These are phyloP conservation scores for Solanum medicagineum DNA, from an alignment of 257 asterid genomes.

Conservation along the genomic window DNA sequence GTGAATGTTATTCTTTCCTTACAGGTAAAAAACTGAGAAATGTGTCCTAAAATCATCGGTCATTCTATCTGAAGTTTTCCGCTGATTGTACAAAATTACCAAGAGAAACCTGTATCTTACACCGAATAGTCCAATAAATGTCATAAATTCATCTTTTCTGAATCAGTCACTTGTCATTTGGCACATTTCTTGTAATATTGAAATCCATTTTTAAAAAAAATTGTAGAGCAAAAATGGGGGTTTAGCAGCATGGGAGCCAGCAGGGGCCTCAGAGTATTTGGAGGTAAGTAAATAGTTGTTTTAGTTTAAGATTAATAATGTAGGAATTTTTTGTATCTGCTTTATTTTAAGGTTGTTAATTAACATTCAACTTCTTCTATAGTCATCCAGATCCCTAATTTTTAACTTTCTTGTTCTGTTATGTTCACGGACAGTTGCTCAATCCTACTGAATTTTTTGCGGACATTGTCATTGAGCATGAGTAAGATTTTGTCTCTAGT, in stretches of 20 bases:
- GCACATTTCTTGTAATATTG: not conserved
- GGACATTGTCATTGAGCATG: constrained; percentile 54
- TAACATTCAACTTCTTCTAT: not conserved
- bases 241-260: constrained; percentile 90
- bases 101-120: not conserved
- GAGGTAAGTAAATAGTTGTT: constrained; percentile 30
- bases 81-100: not conserved
- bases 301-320: not conserved
- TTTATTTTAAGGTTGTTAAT: not conserved
- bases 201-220: not conserved
- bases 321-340: not conserved
- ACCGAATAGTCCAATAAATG: not conserved
- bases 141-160: not conserved
- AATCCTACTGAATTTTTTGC: constrained; percentile 70
- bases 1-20: constrained; percentile 60
- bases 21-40: constrained; percentile 30
- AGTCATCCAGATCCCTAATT: not conserved
- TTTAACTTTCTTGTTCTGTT: not conserved
- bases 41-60: not conserved
- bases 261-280: constrained; percentile 69
- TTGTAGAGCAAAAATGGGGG: constrained; percentile 87
- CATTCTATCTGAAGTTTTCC: not conserved
- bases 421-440: constrained; percentile 25
- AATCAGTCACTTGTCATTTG: not conserved
- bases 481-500: constrained; percentile 29